Base-by-base conservation (phyloP, 179 eudicot genomes). In the Nepenthes alata region DNA sequence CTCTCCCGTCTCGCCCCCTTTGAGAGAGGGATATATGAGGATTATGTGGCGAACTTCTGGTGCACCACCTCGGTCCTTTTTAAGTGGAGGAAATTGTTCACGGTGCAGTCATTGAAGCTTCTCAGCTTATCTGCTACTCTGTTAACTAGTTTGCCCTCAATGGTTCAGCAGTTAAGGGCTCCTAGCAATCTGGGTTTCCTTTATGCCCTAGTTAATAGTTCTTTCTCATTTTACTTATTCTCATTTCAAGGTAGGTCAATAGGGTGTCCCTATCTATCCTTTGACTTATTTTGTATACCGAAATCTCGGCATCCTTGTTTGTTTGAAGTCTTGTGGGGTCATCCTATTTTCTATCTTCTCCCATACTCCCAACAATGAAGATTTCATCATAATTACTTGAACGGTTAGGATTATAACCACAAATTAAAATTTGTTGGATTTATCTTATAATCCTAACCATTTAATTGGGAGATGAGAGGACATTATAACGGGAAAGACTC, bases 1-100 rank as follows among this genome's bases (percentile, higher is more conserved):
- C 85, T 89, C 50, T 86, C 88, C 16, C 93, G 95, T 44, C 85
- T 93, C 62, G 95, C 95, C 67, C 98, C 98, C 61, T 93, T 93
- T 60, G 96, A 86, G 64, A 85, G 96, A 73, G 98, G 98, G 25
- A 66, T 93, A 61, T 93, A 89, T 60, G 96, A 86, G 75, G 96
- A 93, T 68, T 93, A 89, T 62, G 98, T 93, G 47, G 98, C 98
- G 67, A 93, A 93, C 70, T 89, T 93, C 70, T 93, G 98, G 96
- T 86, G 98, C 80, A 81, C 95, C 14, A 77, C 95, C 38, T 87
- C 98, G 41, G 58, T 87, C 44, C 67, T 87, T 13, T 64, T 87
- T 51, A 93, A 93, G 67, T 89, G 97, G 98, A 87, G 89, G 73
- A 78, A 74, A 73, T 67, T 87, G 73, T 87, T 87, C 72, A 45